Evolutionary conservation across 106 monocot species (phyloP).

Genomic region (Alisma plantagoaquatica): DNA sequence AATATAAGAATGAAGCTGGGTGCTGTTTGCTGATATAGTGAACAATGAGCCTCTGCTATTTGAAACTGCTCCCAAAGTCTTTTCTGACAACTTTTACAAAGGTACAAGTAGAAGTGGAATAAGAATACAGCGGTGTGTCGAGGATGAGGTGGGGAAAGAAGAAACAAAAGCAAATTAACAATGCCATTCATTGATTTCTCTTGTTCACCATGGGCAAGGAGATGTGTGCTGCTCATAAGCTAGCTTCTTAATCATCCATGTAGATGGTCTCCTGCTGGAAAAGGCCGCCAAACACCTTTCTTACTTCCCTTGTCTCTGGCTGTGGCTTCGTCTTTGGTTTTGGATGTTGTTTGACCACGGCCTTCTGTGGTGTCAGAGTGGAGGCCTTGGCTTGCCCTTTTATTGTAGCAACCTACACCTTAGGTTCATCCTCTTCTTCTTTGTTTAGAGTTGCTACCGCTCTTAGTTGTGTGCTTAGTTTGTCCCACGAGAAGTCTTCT

Average conservation of each 20-base stretch:
- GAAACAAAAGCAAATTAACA: not conserved
- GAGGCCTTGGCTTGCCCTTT: conserved; percentile 65
- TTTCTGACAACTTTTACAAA: too few species aligned
- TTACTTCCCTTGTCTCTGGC: conserved; percentile 31
- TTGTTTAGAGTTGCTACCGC: conserved; percentile 20
- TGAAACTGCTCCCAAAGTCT: too few species aligned
- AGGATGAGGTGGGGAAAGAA: not conserved
- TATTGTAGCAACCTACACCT: conserved; percentile 44
- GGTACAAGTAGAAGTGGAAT: too few species aligned
- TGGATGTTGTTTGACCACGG: conserved; percentile 37
- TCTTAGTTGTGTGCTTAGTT: conserved; percentile 49
- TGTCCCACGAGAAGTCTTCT: conserved; percentile 55
- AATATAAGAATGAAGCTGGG: too few species aligned
- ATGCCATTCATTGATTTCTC: too few species aligned
- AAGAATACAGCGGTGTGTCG: too few species aligned
- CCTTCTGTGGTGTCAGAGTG: conserved; percentile 41
- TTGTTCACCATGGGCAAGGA: not conserved
- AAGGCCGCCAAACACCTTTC: conserved; percentile 71
- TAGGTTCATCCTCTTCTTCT: conserved; percentile 25
- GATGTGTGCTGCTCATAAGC: too few species aligned
- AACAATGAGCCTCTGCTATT: too few species aligned
- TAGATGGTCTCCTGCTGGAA: conserved; percentile 91
- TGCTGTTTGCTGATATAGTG: too few species aligned
- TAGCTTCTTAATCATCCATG: conserved; percentile 74
- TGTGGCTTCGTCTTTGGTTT: conserved; percentile 13